Percentiles rank a stretch among this genome's conserved stretches.
Conservation (phyloP, 352 stramenopile genomes). For the Phytophthora tentaculata region DNA sequence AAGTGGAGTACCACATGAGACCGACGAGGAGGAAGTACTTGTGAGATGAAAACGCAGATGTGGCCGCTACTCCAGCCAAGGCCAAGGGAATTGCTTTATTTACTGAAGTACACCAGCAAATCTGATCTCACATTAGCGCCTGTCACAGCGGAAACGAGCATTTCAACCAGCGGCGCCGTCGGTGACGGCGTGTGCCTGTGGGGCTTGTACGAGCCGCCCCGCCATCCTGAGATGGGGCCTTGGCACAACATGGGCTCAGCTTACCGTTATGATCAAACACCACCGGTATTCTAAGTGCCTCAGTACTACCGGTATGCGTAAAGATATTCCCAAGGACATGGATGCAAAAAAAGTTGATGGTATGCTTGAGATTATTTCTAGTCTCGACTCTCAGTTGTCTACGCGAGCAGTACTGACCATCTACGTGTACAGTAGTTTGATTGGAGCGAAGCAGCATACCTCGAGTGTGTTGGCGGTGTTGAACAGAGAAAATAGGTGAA, state of each 20-base stretch:
- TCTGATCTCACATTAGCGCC: conserved; percentile 11
- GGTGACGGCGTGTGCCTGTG: conserved; percentile 14
- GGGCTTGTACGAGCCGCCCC: neutral
- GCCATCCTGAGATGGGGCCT: conserved; percentile 17
- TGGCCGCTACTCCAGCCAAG: conserved; percentile 2
- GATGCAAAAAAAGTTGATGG: too few species aligned
- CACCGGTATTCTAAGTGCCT: neutral
- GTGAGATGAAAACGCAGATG: conserved; percentile 2
- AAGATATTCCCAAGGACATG: too few species aligned
- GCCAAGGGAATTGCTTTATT: neutral
- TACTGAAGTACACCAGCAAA: conserved; percentile 2
- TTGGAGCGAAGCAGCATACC: neutral
- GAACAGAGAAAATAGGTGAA: neutral
- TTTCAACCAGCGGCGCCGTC: conserved; percentile 1
- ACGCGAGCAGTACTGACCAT: neutral
- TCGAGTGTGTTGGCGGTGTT: neutral
- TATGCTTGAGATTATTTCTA: neutral
- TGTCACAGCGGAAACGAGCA: conserved; percentile 18
- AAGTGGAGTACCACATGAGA: conserved; percentile 27
- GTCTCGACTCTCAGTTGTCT: neutral
- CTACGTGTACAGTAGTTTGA: too few species aligned
- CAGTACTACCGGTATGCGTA: too few species aligned
- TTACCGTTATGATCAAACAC: neutral
- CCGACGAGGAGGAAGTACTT: conserved; percentile 19
- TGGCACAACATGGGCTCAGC: neutral